phyloP scores from a whole-genome alignment of 148 eudicot genomes.

The Beta vulgaris region DNA sequence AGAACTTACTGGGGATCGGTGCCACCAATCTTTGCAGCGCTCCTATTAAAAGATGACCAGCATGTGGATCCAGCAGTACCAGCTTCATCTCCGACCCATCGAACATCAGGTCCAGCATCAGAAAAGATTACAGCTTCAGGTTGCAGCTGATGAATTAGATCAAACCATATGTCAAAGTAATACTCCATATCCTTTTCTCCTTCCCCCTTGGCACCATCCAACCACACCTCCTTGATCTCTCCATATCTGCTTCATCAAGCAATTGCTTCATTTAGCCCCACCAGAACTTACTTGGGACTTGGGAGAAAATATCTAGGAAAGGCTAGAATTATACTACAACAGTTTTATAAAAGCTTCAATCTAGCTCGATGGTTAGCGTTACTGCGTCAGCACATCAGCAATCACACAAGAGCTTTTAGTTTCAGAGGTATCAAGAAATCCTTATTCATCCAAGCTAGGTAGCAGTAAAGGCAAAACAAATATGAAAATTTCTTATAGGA shows the following conservation, averaged over 20 bases:
- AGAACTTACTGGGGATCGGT: slow-evolving; percentile 54
- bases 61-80: slow-evolving; percentile 68
- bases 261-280: slow-evolving; percentile 2
- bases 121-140: slow-evolving; percentile 75
- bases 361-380: too few relatives aligned
- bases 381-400: not conserved
- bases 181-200: slow-evolving; percentile 84
- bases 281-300: not conserved
- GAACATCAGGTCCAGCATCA: slow-evolving; percentile 78
- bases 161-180: slow-evolving; percentile 73
- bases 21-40: slow-evolving; percentile 57
- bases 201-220: slow-evolving; percentile 84
- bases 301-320: not conserved
- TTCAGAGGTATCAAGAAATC: not conserved
- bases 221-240: slow-evolving; percentile 60
- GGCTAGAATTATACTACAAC: not conserved
- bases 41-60: slow-evolving; percentile 74
- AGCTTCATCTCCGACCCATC: slow-evolving; percentile 86
- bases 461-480: too few relatives aligned
- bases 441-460: not conserved
- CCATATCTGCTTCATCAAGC: slow-evolving; percentile 55
- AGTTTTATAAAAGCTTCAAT: not conserved
- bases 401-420: not conserved
- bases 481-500: too few relatives aligned
- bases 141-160: slow-evolving; percentile 72